A percentile compares a stretch with the other conserved stretches of the same genome.
Evolutionary conservation across 2,329 filamentous ascomycete species (phyloP).

Genomic region (Cladophialophora carrionii): DNA sequence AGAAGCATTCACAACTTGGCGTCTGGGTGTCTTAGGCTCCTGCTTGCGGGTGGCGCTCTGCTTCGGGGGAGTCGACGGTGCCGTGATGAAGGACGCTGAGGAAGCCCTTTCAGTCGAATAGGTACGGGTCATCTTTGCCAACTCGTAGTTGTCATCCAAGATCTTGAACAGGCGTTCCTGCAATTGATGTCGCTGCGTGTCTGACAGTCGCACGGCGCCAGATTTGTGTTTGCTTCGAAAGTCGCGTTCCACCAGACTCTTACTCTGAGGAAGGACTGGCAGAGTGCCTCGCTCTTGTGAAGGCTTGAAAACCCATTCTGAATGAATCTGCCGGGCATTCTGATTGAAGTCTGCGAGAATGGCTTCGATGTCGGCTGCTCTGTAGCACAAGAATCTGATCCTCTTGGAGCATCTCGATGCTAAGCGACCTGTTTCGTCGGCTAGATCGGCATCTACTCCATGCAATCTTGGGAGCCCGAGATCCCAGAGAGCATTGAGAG

Average conservation of each 20-base stretch:
- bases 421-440: slow-evolving; percentile 24
- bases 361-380: slow-evolving; percentile 36
- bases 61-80: slow-evolving; percentile 8
- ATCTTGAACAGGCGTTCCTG: slow-evolving; percentile 40
- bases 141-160: slow-evolving; percentile 41
- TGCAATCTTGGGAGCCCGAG: slow-evolving; percentile 42
- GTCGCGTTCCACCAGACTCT: slow-evolving; percentile 35
- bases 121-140: slow-evolving; percentile 39
- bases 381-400: slow-evolving; percentile 43
- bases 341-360: slow-evolving; percentile 43
- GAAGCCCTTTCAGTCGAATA: slow-evolving; percentile 20
- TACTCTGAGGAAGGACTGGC: slow-evolving; percentile 31
- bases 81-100: background rate
- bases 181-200: slow-evolving; percentile 38
- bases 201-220: slow-evolving; percentile 14
- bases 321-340: slow-evolving; percentile 37
- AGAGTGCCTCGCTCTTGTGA: slow-evolving; percentile 40
- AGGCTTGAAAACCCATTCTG: slow-evolving; percentile 39
- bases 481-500: slow-evolving; percentile 44
- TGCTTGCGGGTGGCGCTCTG: background rate
- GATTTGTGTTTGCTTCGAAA: slow-evolving; percentile 1
- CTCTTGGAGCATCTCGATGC: slow-evolving; percentile 40
- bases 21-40: slow-evolving; percentile 3
- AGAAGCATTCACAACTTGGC: background rate
- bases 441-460: slow-evolving; percentile 29